phyloP scores from a whole-genome alignment of 371 early-diverging fungal genomes.

The Paraphysoderma sedebokerense region DNA sequence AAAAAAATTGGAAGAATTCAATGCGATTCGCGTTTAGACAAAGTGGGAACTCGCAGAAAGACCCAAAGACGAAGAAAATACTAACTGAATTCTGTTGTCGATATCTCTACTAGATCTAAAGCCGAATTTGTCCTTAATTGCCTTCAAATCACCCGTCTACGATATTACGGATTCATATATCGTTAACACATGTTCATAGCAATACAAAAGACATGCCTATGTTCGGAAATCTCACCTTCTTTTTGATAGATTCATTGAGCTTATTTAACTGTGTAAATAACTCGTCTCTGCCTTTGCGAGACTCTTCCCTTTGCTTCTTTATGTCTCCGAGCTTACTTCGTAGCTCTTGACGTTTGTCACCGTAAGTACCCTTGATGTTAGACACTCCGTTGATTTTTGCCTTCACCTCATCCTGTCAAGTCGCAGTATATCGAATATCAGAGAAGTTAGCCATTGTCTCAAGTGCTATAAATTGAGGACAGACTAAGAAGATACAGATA shows the following conservation, averaged over 20 bases:
- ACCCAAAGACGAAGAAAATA: slow-evolving; percentile 1
- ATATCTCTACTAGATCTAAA: slow-evolving; percentile 62
- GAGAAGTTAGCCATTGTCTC: too few relatives aligned
- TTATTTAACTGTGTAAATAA: slow-evolving; percentile 42
- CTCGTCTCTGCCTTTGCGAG: slow-evolving; percentile 31
- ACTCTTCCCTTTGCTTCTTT: slow-evolving; percentile 33
- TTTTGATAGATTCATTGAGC: slow-evolving; percentile 47
- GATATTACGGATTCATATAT: background rate
- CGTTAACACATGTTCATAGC: background rate
- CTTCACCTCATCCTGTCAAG: too few relatives aligned
- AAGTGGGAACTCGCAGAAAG: slow-evolving; percentile 5
- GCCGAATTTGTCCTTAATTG: slow-evolving; percentile 53
- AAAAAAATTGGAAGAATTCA: background rate
- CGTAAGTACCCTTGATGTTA: background rate
- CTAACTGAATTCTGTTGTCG: slow-evolving; percentile 52
- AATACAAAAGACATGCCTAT: background rate
- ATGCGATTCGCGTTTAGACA: background rate
- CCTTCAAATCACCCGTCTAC: slow-evolving; percentile 47
- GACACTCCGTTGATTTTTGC: too few relatives aligned
- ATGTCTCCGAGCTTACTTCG: slow-evolving; percentile 39
- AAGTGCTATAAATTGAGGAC: background rate
- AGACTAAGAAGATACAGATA: background rate
- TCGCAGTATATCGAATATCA: too few relatives aligned
- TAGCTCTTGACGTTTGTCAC: slow-evolving; percentile 32
- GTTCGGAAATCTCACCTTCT: slow-evolving; percentile 35